Conservation (phyloP, 805 yeast species). For the Candida nemodendra region DNA sequence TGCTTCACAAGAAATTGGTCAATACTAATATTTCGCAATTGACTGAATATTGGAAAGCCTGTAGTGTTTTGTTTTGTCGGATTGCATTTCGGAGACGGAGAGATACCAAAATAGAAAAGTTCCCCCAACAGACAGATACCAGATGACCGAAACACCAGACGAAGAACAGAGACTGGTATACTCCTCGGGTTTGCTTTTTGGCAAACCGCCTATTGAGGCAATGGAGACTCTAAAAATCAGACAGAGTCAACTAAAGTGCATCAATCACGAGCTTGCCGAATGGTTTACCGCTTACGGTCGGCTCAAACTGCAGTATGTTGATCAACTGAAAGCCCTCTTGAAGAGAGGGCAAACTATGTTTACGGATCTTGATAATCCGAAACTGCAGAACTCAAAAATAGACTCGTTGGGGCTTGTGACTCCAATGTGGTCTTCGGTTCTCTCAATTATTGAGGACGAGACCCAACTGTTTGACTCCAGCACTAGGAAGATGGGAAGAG, state of each 20-base stretch:
- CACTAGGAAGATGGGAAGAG: constrained; percentile 51
- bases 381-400: constrained; percentile 46
- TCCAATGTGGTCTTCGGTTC: constrained; percentile 44
- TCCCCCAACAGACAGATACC: no score
- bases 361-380: constrained; percentile 35
- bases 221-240: constrained; percentile 59
- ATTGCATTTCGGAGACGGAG: no score
- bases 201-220: constrained; percentile 55
- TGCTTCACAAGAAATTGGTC: no score
- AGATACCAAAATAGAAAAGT: no score
- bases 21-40: no score
- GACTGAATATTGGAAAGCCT: no score
- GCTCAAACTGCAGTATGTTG: constrained; percentile 46
- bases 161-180: constrained; percentile 31
- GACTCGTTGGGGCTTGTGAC: constrained; percentile 47
- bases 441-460: constrained; percentile 44
- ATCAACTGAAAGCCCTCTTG: constrained; percentile 42
- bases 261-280: constrained; percentile 60
- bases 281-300: constrained; percentile 57
- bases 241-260: constrained; percentile 48
- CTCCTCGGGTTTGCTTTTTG: constrained; percentile 34
- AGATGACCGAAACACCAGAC: constrained; percentile 9
- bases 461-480: constrained; percentile 44
- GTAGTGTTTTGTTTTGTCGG: no score
- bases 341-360: constrained; percentile 37